Base-by-base conservation (phyloP, 108 stramenopile species). In the Asterionellopsis glacialis region DNA sequence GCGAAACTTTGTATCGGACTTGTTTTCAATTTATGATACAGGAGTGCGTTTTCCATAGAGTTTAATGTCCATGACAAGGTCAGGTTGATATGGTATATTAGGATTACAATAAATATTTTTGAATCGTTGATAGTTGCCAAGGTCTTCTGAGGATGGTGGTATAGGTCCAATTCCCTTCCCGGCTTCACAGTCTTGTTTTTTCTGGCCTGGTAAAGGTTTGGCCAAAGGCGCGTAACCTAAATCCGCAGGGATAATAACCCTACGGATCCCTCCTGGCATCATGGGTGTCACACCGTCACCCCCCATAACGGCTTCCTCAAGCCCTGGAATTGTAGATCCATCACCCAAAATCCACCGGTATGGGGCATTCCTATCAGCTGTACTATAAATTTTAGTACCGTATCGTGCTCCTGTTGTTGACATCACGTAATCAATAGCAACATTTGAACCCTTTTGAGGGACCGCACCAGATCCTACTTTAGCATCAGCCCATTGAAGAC, bases 21-120 rank as follows among this genome's bases (percentile, higher is more conserved):
- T n/a, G n/a, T n/a, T n/a, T n/a, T n/a, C n/a, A n/a, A n/a, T n/a
- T 19, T 9, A 33, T 33, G 33, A 33, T 33, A 7, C 7, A 33
- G 47, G 9, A 48, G 19, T 62, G 47, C 76, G 75, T 65, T 73
- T 67, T 40, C 85, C 82, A 40, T 82, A 87, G 0, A 88, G 55
- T 51, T 85, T 81, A 41, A 85, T 67, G 59, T 88, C 87, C 73
- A 88, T 76, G 10, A 85, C 84, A 41, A 88, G 60, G 59, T 88
- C 87, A 9, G 87, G 87, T 57, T 88, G 84, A 62, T 87, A 87
- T 38, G 66, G 72, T 58, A 80, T 59, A 25, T 81, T 67, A 11
- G 82, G 58, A 74, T 84, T 88, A 69, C 82, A 84, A 61, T 88
- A 87, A 53, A 87, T 87, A 62, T 88, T 88, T 58, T 88, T 85